phyloP scores from a whole-genome alignment of 2,329 filamentous ascomycete genomes.

The Alternaria hordeiaustralica region DNA sequence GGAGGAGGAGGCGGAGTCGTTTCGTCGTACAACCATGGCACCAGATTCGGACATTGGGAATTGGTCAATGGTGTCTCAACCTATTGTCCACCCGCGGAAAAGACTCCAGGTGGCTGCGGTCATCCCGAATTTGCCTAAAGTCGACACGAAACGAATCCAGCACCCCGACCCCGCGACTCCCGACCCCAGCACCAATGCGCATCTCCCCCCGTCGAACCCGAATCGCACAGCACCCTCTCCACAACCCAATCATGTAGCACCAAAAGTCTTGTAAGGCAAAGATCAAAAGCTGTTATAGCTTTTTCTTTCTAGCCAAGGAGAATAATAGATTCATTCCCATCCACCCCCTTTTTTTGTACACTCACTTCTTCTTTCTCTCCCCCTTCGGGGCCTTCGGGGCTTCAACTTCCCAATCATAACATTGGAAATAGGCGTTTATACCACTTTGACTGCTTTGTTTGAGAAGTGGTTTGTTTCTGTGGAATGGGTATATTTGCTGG shows the following conservation, averaged over 20 bases:
- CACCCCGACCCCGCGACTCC: slow-evolving; percentile 14
- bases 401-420: neutral
- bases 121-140: neutral
- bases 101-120: slow-evolving; percentile 2
- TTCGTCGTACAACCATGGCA: neutral
- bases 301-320: slow-evolving; percentile 26
- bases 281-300: slow-evolving; percentile 8
- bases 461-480: neutral
- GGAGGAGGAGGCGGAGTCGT: neutral
- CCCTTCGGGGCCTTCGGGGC: neutral
- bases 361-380: slow-evolving; percentile 1
- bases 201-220: slow-evolving; percentile 12
- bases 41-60: neutral
- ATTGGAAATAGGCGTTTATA: slow-evolving; percentile 8
- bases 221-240: slow-evolving; percentile 37
- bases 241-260: slow-evolving; percentile 42
- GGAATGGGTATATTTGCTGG: slow-evolving; percentile 13
- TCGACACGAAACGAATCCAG: slow-evolving; percentile 1
- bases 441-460: slow-evolving; percentile 7
- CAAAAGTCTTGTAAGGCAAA: slow-evolving; percentile 40
- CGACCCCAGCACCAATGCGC: slow-evolving; percentile 12
- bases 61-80: neutral
- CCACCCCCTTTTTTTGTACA: slow-evolving; percentile 16
- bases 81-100: neutral
- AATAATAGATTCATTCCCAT: slow-evolving; percentile 28